Base-by-base conservation (phyloP, 495 filamentous ascomycete genomes). In the Xylaria nigripes region DNA sequence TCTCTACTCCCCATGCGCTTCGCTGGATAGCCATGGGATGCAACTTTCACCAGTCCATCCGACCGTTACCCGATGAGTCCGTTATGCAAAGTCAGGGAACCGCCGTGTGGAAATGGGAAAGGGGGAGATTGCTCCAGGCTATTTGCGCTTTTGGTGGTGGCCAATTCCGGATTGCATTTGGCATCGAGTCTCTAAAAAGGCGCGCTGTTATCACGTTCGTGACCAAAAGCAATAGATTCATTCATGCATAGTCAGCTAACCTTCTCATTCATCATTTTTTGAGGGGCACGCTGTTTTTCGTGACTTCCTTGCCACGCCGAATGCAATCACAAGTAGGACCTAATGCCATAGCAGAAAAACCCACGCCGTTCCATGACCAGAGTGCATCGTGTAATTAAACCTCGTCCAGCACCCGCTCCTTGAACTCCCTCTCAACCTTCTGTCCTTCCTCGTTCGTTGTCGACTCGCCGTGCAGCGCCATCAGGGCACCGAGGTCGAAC, bases 351-450 rank as follows among this genome's bases (percentile, higher is more conserved):
- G 65, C 66, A 75, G 70, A 69, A 76, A 75, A 75, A 73, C 68
- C 70, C 65, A 68, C 72, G 71, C 71, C 67, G 68, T 70, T 63
- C 68, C 66, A 68, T 66, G 65, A 72, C 60, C 65, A 66, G 58
- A 64, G 61, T 58, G 54, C 56, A 55, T 50, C 44, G 61, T 64
- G 68, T 67, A 70, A 76, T 87, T 86, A 98, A 76, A 98, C 92
- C 62, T 75, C 82, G 72, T 96, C 89, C 65, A 96, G 81, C 69
- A 95, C 88, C 65, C 76, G 80, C 82, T 98, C 93, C 85, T 95
- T 95, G 86, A 97, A 98, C 78, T 98, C 93, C 61, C 89, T 81
- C 83, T 96, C 92, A 60, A 96, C 89, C 87, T 96, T 97, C 76
- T 96, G 90, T 62, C 93, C 93, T 71, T 87, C 81, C 75, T 98